Conservation (phyloP, 2,329 filamentous ascomycete species). For the Colletotrichum kahawae region DNA sequence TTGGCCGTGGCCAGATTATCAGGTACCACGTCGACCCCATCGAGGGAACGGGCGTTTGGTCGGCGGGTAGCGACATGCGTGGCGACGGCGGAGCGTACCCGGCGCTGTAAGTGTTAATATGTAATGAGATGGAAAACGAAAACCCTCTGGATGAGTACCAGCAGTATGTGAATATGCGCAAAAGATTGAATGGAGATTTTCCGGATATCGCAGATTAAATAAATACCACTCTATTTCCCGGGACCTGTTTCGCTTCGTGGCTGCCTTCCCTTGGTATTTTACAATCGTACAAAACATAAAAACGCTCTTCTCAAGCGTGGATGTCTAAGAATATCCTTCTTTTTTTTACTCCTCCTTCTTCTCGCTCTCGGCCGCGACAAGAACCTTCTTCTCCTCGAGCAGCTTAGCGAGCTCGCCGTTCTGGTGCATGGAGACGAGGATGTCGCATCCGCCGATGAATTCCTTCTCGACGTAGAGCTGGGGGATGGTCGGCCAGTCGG, state of each 20-base stretch:
- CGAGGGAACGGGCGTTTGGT: constrained; percentile 78
- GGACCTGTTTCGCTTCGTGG: background rate
- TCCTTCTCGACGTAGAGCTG: constrained; percentile 96
- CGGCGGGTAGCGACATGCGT: constrained; percentile 85
- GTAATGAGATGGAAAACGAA: background rate
- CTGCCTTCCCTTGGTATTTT: constrained; percentile 7
- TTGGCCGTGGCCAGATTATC: constrained; percentile 89
- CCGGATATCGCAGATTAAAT: background rate
- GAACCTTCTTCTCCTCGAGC: constrained; percentile 89
- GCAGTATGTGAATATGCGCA: background rate
- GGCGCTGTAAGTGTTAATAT: constrained; percentile 22
- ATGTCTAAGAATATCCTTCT: background rate
- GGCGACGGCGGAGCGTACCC: constrained; percentile 79
- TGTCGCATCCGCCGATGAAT: constrained; percentile 97
- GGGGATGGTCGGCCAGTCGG: constrained; percentile 98
- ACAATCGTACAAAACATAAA: constrained; percentile 17
- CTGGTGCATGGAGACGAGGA: constrained; percentile 95
- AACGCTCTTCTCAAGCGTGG: background rate
- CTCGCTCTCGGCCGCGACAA: constrained; percentile 59
- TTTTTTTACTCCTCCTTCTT: constrained; percentile 37
- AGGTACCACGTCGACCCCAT: constrained; percentile 72
- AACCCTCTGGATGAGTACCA: background rate
- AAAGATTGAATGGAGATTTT: background rate
- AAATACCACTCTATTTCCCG: constrained; percentile 7
- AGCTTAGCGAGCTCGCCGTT: constrained; percentile 91